Base-by-base conservation (phyloP, 768 basidiomycete species). In the Rubroboletus satanas region DNA sequence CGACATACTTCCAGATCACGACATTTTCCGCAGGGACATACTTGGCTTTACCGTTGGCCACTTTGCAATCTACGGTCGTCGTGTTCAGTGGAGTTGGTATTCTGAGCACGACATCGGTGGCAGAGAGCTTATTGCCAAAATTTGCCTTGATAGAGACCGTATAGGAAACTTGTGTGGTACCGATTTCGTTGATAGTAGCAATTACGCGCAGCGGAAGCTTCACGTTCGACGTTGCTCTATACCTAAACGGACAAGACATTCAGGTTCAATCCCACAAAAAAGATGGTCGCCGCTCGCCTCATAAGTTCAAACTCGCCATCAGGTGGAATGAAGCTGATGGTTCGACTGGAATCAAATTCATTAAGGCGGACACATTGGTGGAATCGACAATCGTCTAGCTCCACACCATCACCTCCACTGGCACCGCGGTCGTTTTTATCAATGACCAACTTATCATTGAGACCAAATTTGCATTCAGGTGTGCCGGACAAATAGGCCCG, bases 221-320 rank as follows among this genome's bases (percentile, higher is more conserved):
- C 66, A 99, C 89, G 66, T 98, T 98, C 14, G 92, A 85, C 0
- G 97, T 98, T 14, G 94, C 86, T 26, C 97, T 93, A 66, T 99
- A 99, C 64, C 96, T 98, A 62, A 18, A 49, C 5, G 12, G 39
- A 21, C 41, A 51, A 38, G 21, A 18, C 8, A 36, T 45, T 52
- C 15, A 54, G 49, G 23, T 52, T 45, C 48, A 32, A 47, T 45
- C n/a, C 32, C 42, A 31, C n/a, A 37, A 49, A 36, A 46, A 36
- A 10, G 10, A 52, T 44, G 42, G 37, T 15, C 21, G 32, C 21
- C 5, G 71, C 86, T 61, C 51, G 90, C 93, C 84, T 82, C 97
- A 99, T 98, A 37, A 99, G 78, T 71, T 99, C 97, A 62, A 99
- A 99, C 71, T 99, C 97, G 28, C 97, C 97, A 65, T 99, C 97